Evolutionary conservation across 2,329 filamentous ascomycete species (phyloP).

Genomic region (Botrytis porri): DNA sequence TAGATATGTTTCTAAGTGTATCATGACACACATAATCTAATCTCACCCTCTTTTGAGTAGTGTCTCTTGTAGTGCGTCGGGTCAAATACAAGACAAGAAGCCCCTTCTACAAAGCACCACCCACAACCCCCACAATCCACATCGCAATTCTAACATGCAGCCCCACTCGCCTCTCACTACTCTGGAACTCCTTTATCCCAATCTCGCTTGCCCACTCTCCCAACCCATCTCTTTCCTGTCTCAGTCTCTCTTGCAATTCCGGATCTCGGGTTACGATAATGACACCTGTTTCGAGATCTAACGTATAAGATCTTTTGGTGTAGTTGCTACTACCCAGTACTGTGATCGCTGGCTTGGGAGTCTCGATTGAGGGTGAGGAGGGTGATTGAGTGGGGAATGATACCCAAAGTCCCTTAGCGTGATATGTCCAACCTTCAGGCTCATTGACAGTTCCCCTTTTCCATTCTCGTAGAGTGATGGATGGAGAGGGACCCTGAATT

Average conservation of each 20-base stretch:
- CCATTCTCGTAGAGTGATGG: slow-evolving; percentile 82
- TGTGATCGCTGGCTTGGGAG: slow-evolving; percentile 14
- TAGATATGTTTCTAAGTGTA: not conserved
- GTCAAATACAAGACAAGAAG: not conserved
- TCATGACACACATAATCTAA: not conserved
- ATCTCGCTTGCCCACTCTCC: slow-evolving; percentile 69
- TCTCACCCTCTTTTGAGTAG: not conserved
- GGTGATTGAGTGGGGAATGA: slow-evolving; percentile 47
- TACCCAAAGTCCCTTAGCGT: slow-evolving; percentile 94
- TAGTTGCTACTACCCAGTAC: slow-evolving; percentile 94
- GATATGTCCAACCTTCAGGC: slow-evolving; percentile 91
- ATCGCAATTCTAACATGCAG: slow-evolving; percentile 84
- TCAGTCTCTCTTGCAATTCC: slow-evolving; percentile 67
- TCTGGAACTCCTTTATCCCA: slow-evolving; percentile 74
- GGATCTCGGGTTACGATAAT: slow-evolving; percentile 79
- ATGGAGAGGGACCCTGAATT: not conserved
- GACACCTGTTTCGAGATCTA: slow-evolving; percentile 88
- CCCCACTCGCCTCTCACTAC: slow-evolving; percentile 77
- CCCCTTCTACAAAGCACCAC: slow-evolving; percentile 69
- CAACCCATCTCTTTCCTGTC: slow-evolving; percentile 76
- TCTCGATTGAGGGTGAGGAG: not conserved
- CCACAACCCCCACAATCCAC: slow-evolving; percentile 86
- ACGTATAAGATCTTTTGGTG: slow-evolving; percentile 86
- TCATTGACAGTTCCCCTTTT: slow-evolving; percentile 74
- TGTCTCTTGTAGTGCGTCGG: not conserved